A percentile compares a stretch with the other conserved stretches of the same genome.
phyloP scores from a whole-genome alignment of 129 eudicot genomes.

The Rutidosis leptorrhynchoides region DNA sequence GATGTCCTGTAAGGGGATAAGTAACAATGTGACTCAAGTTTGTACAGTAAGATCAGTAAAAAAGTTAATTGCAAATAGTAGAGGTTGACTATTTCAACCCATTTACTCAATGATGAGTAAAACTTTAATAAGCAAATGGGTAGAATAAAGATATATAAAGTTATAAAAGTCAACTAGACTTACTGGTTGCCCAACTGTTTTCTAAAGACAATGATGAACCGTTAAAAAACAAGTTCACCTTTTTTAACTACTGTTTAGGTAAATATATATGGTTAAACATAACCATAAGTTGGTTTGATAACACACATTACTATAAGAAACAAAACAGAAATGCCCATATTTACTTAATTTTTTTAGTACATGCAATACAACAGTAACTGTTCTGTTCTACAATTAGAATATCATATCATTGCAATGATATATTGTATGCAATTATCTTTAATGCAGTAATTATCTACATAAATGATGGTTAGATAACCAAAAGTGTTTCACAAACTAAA shows the following conservation, averaged over 20 bases:
- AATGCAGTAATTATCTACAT: not conserved
- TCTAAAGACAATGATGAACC: not conserved
- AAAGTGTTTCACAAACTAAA: not conserved
- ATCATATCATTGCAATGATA: not conserved
- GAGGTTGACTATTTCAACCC: not conserved
- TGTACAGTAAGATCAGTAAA: not conserved
- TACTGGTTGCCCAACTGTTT: not conserved
- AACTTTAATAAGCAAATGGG: not conserved
- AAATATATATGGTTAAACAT: not conserved
- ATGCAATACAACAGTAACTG: not conserved
- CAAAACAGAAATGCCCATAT: not conserved
- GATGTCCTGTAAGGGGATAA: constrained; percentile 49
- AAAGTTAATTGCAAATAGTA: not conserved
- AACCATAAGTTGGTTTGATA: no score
- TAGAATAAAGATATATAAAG: not conserved
- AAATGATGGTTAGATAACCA: not conserved
- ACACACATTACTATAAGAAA: no score
- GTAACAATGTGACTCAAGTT: not conserved
- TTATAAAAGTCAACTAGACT: not conserved
- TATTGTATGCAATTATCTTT: not conserved
- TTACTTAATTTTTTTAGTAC: no score
- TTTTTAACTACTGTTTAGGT: not conserved
- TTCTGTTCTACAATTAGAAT: not conserved
- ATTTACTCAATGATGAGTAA: not conserved
- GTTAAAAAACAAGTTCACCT: not conserved